A percentile compares a stretch with the other conserved stretches of the same genome.
phyloP scores from a whole-genome alignment of 2,329 filamentous ascomycete species.

The Exserohilum turcica region DNA sequence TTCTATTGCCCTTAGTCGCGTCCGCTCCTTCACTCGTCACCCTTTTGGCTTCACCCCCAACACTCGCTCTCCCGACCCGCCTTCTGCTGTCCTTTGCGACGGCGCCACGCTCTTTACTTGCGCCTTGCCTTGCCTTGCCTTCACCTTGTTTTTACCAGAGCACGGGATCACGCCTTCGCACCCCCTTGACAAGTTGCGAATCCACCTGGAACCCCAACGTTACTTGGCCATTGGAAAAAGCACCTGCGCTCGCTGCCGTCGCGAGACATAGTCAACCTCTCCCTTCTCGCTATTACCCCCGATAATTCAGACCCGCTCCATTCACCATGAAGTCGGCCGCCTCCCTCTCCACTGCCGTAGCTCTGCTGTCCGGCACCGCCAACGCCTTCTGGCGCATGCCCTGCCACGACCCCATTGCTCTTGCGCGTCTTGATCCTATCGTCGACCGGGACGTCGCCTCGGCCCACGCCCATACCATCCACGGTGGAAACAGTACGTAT shows the following conservation, averaged over 20 bases:
- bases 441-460: conserved; percentile 38
- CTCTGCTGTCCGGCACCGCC: conserved; percentile 47
- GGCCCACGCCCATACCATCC: conserved; percentile 41
- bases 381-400: conserved; percentile 75
- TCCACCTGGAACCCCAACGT: not conserved
- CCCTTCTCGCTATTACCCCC: conserved; percentile 1
- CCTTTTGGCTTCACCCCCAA: conserved; percentile 30
- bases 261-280: conserved; percentile 4
- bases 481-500: conserved; percentile 57
- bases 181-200: not conserved
- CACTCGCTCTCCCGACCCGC: conserved; percentile 32
- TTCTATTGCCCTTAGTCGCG: conserved; percentile 23
- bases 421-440: conserved; percentile 60
- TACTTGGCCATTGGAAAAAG: conserved; percentile 5
- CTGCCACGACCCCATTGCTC: conserved; percentile 65
- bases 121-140: too few species aligned
- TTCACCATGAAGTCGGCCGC: conserved; percentile 42
- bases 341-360: conserved; percentile 34
- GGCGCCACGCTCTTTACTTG: conserved; percentile 36
- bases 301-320: conserved; percentile 3
- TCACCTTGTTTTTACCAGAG: conserved; percentile 17
- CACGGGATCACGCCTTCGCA: conserved; percentile 1
- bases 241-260: not conserved
- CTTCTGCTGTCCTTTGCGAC: conserved; percentile 19
- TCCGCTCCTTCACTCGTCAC: conserved; percentile 38